Percentiles rank a stretch among this genome's conserved stretches.
phyloP scores from a whole-genome alignment of 1,139 yeast species.

The Pichia sp. region DNA sequence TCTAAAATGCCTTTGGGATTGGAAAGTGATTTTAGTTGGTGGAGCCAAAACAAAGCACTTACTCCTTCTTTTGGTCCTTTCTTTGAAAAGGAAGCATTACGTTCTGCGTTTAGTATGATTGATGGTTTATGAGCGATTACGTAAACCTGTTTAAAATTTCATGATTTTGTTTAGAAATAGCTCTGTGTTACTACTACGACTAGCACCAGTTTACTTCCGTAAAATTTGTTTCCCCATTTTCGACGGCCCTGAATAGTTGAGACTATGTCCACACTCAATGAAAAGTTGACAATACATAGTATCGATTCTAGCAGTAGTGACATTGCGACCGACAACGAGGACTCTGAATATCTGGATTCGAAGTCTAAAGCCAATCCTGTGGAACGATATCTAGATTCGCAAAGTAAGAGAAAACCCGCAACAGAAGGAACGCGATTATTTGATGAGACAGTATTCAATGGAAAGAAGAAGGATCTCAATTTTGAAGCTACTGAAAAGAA shows the following conservation, averaged over 20 bases:
- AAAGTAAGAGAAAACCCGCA: not conserved
- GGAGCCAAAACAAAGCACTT: conserved; percentile 33
- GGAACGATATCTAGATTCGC: conserved; percentile 9
- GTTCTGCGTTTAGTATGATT: conserved; percentile 50
- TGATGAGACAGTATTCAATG: too few relatives aligned
- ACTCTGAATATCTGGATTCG: not conserved
- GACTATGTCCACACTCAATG: not conserved
- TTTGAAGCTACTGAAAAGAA: not conserved
- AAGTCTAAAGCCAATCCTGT: conserved; percentile 3
- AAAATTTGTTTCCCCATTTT: too few relatives aligned
- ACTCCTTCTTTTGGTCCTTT: conserved; percentile 44
- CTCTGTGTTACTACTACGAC: not conserved
- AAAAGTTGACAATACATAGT: not conserved
- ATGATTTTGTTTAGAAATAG: not conserved
- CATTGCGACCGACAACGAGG: conserved; percentile 2
- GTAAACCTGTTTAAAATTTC: not conserved
- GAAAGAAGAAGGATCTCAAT: not conserved
- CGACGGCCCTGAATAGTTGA: not conserved
- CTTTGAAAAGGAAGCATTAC: conserved; percentile 44
- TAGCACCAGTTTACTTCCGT: too few relatives aligned
- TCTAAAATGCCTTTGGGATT: conserved; percentile 59
- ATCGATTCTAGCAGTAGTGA: not conserved
- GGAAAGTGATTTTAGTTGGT: conserved; percentile 73
- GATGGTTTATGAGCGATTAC: conserved; percentile 24
- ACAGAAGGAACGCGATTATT: not conserved